Evolutionary conservation across 306 rosid species (phyloP), one percentile per base, ranked within the genome.

Genomic region (Spatholobus suberectus): DNA sequence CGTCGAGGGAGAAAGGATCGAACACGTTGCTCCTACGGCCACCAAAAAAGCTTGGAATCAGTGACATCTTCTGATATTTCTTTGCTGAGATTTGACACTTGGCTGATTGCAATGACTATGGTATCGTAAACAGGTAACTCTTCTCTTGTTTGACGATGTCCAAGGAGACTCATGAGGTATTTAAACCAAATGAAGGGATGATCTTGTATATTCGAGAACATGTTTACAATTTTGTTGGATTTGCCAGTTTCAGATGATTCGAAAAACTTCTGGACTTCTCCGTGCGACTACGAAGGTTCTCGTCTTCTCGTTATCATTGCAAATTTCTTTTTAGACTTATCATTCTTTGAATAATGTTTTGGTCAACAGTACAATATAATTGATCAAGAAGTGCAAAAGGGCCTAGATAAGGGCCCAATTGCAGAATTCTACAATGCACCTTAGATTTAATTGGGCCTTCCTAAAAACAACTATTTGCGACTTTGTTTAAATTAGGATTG

Each of bases 11-110:
- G 66, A 83, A 87, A 1, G 90, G 87, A 76, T 87, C 85, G 0
- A 46, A 73, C 0, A 73, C 29, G 17, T 26, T 84, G 86, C 86
- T 87, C 44, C 90, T 78, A 23, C 80, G 61, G 1, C 62, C 57
- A 10, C 85, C 83, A 0, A 87, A 82, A 76, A 87, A n/a, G 68
- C 77, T 87, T 73, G 90, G 88, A 11, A 87, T 78, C 14, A 87
- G 24, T 0, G 88, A 84, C 90, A 87, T 87, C 20, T 66, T 26
- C 0, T 21, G 4, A 58, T 65, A 1, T 1, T 10, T n/a, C 0
- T 34, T 35, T 0, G 71, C 5, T 34, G 8, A 34, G 0, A 0
- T 9, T 37, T 3, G 1, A 2, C 18, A 8, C 0, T n/a, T 18
- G 3, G 10, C 10, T 4, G 3, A 8, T 37, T 11, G 15, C 1